These are phyloP conservation scores for Lonicera japonica DNA, from an alignment of 129 eudicot species.

Conservation along the genomic window DNA sequence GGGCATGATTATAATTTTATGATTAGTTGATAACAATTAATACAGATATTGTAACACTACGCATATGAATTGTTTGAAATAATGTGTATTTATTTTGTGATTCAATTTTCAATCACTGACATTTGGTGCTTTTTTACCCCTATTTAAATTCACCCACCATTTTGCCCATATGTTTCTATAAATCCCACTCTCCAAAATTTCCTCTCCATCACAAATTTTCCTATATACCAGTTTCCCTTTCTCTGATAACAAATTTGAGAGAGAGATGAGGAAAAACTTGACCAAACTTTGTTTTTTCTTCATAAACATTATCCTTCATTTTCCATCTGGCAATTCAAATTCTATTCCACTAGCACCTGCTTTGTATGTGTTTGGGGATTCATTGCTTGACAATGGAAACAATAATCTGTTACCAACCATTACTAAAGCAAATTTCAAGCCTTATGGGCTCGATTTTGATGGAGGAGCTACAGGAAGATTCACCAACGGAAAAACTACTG, in stretches of 20 bases:
- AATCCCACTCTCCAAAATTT: too few species aligned
- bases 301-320: neutral
- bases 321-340: neutral
- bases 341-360: conserved; percentile 34
- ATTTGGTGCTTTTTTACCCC: too few species aligned
- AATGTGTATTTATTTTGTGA: too few species aligned
- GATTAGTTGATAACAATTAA: too few species aligned
- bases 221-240: too few species aligned
- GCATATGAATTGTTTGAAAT: too few species aligned
- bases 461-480: conserved; percentile 58
- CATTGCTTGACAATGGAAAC: conserved; percentile 55
- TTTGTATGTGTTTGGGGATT: conserved; percentile 55
- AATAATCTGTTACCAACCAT: conserved; percentile 46
- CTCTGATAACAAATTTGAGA: neutral
- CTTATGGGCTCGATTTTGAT: conserved; percentile 47
- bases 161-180: too few species aligned
- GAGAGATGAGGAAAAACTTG: neutral
- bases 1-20: too few species aligned
- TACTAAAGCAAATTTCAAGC: conserved; percentile 39
- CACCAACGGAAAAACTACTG: conserved; percentile 46
- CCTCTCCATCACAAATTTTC: too few species aligned
- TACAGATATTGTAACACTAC: too few species aligned
- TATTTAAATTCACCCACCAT: too few species aligned
- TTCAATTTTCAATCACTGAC: too few species aligned
- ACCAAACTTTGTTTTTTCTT: neutral